Conservation (phyloP, 2,329 filamentous ascomycete genomes). For the Mariannaea elegans region DNA sequence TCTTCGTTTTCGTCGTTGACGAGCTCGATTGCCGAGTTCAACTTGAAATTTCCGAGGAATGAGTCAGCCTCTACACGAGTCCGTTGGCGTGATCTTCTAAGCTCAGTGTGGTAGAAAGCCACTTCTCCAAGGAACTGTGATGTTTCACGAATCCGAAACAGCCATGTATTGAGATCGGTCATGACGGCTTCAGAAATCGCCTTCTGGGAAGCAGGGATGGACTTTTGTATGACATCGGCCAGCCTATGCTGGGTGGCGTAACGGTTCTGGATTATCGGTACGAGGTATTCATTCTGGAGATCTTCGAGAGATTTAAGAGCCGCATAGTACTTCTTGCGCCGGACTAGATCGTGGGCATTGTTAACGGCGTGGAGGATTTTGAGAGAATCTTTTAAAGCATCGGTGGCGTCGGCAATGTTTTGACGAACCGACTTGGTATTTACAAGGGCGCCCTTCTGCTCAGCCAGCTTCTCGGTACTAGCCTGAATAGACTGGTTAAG, state of each 20-base stretch:
- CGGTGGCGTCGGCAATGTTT: conserved; percentile 92
- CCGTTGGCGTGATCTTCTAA: conserved; percentile 83
- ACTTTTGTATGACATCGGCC: conserved; percentile 94
- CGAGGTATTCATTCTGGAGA: conserved; percentile 91
- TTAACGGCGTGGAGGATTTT: conserved; percentile 94
- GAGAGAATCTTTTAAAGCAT: conserved; percentile 88
- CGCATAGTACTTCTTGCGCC: conserved; percentile 94
- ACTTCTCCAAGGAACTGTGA: conserved; percentile 97
- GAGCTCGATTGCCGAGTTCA: conserved; percentile 95
- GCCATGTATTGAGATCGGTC: conserved; percentile 95
- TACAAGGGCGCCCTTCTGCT: conserved; percentile 93
- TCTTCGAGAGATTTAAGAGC: conserved; percentile 94
- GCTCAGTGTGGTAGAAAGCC: conserved; percentile 94
- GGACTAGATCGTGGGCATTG: conserved; percentile 89
- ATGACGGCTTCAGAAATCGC: conserved; percentile 97
- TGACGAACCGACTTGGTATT: conserved; percentile 91
- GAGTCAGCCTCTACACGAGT: conserved; percentile 80
- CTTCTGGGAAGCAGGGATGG: conserved; percentile 90
- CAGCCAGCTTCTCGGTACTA: conserved; percentile 92
- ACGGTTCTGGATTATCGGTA: conserved; percentile 76
- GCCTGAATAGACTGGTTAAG: conserved; percentile 94
- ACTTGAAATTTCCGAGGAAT: conserved; percentile 82
- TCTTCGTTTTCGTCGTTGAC: conserved; percentile 96
- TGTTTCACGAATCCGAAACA: conserved; percentile 93
- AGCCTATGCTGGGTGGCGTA: conserved; percentile 95